These are phyloP conservation scores for Vaccinium darrowii DNA, from an alignment of 148 eudicot species.

Conservation along the genomic window DNA sequence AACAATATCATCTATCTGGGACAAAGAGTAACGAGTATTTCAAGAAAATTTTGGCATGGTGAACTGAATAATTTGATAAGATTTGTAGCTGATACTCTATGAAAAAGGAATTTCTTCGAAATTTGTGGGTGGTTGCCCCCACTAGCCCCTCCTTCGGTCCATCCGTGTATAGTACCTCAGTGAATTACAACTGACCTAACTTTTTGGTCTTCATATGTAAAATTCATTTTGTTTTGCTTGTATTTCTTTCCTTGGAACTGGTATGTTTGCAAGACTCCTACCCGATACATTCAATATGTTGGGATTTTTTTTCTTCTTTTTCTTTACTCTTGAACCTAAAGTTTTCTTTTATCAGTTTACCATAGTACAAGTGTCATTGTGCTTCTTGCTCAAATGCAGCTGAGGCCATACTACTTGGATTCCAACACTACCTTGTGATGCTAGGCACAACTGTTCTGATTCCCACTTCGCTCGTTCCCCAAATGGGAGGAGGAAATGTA, in stretches of 20 bases:
- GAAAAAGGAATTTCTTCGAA: neutral
- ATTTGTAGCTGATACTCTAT: neutral
- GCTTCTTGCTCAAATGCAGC: slow-evolving; percentile 37
- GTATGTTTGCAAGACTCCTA: neutral
- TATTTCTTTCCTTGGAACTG: neutral
- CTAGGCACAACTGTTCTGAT: slow-evolving; percentile 89
- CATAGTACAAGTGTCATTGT: neutral
- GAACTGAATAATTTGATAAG: neutral
- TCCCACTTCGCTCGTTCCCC: slow-evolving; percentile 70
- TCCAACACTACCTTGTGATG: slow-evolving; percentile 92
- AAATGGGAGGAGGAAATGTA: slow-evolving; percentile 95
- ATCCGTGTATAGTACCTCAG: neutral
- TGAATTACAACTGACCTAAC: neutral
- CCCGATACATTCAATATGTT: neutral
- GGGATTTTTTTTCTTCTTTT: neutral
- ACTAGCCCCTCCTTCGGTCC: neutral
- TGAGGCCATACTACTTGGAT: slow-evolving; percentile 84
- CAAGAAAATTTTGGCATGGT: neutral
- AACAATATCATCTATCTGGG: neutral
- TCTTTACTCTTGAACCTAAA: neutral
- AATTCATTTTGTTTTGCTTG: neutral
- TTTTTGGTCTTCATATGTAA: neutral
- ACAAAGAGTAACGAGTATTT: neutral
- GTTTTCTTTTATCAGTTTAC: neutral
- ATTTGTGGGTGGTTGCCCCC: neutral